A percentile compares a stretch with the other conserved stretches of the same genome.
Evolutionary conservation across 768 basidiomycete genomes (phyloP).

Genomic region (Russula brevipes): DNA sequence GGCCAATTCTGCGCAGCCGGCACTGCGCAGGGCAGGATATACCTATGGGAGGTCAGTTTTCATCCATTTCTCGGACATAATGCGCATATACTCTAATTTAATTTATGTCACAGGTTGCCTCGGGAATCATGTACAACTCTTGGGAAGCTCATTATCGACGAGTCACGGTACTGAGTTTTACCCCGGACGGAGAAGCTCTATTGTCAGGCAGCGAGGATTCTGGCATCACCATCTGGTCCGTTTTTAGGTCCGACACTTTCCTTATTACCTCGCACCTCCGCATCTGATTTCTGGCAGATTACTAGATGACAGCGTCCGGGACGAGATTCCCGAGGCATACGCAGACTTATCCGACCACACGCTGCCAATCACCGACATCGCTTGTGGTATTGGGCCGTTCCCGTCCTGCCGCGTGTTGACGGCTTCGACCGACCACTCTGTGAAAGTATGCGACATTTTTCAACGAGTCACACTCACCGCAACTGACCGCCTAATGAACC

Average conservation of each 20-base stretch:
- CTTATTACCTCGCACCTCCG: constrained; percentile 11
- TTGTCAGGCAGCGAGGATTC: constrained; percentile 91
- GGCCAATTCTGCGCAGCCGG: constrained; percentile 85
- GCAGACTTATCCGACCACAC: constrained; percentile 88
- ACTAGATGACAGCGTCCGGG: constrained; percentile 67
- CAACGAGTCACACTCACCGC: background rate
- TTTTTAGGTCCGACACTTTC: constrained; percentile 61
- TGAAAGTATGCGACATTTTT: constrained; percentile 56
- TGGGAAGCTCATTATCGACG: constrained; percentile 97
- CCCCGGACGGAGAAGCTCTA: constrained; percentile 71
- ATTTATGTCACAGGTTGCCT: constrained; percentile 55
- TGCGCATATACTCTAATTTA: constrained; percentile 1
- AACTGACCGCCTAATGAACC: constrained; percentile 13
- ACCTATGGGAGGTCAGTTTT: constrained; percentile 87
- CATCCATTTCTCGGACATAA: background rate
- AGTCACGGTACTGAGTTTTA: constrained; percentile 78
- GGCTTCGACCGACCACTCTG: constrained; percentile 81
- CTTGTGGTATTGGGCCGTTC: constrained; percentile 74
- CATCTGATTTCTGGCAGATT: constrained; percentile 44
- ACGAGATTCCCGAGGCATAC: constrained; percentile 70
- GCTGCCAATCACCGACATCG: constrained; percentile 77
- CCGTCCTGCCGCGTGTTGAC: constrained; percentile 75
- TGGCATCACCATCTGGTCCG: constrained; percentile 81
- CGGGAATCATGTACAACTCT: constrained; percentile 87
- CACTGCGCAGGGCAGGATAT: constrained; percentile 81